Base-by-base conservation (phyloP, 2,329 filamentous ascomycete genomes). In the Aureobasidium pullulans region DNA sequence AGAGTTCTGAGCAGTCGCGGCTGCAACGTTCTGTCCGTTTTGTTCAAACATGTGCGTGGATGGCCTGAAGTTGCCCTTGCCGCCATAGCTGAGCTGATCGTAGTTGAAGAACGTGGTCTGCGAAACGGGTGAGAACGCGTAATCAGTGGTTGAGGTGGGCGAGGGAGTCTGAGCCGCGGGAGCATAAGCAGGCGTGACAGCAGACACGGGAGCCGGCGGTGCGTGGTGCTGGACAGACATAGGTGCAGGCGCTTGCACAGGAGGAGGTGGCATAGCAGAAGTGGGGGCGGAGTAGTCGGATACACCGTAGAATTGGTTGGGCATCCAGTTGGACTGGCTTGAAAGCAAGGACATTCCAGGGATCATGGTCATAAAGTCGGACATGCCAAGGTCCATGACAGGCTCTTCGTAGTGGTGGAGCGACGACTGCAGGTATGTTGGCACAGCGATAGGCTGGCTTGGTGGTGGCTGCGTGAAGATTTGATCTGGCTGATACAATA, bases 401-500 rank as follows among this genome's bases (percentile, higher is more conserved):
- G 67, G 66, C 34, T 70, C 67, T 11, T 62, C 60, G 61, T 65
- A 75, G 13, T 57, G 54, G 19, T 57, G 54, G 10, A 57, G 42
- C 10, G 54, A 57, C 6, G 54, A 57, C 68, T 65, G 68, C 37
- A 72, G 60, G 48, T 72, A 72, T 34, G 70, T 71, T 11, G 66
- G 64, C n/a, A 70, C 63, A n/a, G 61, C 49, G 46, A 63, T 62
- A 29, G 60, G 62, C 34, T 61, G 62, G 47, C 72, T 67, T 29
- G 69, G 67, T 62, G 59, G 67, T 57, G 62, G 62, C 28, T 64
- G 60, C 13, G 66, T 62, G 50, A 71, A 69, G 15, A 81, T 67
- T 65, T 82, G 79, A 64, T 82, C 81, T 31, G 80, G 77, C 70
- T 84, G 86, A 77, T 99, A 99, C 36, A 97, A 81, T 62, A 99